Evolutionary conservation across 1,284 basidiomycete species (phyloP).

Genomic region (Thecaphora thlaspeos): DNA sequence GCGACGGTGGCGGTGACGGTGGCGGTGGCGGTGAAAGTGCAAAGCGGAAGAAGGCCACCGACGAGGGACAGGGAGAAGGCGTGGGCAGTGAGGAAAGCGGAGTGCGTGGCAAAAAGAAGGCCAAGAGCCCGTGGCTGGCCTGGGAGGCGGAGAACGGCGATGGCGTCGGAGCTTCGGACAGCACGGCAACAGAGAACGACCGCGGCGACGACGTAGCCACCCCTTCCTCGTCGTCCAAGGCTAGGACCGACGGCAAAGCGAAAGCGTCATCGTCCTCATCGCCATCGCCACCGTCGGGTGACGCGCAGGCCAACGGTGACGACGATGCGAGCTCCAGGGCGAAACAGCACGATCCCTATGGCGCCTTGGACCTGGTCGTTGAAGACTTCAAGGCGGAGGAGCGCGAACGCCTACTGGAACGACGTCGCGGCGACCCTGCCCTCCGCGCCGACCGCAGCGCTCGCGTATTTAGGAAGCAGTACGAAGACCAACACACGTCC

Average conservation of each 20-base stretch:
- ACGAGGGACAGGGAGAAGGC: not conserved
- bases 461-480: conserved; percentile 42
- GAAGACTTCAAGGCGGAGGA: conserved; percentile 47
- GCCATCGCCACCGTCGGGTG: not conserved
- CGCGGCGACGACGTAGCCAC: no score
- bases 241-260: not conserved
- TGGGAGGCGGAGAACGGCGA: not conserved
- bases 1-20: no score
- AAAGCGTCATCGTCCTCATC: not conserved
- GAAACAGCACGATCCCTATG: conserved; percentile 21
- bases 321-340: not conserved
- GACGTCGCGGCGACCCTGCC: conserved; percentile 43
- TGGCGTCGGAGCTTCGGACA: no score
- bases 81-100: not conserved
- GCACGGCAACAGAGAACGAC: not conserved
- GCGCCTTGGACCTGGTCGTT: conserved; percentile 42
- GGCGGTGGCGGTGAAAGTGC: not conserved
- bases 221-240: conserved; percentile 1
- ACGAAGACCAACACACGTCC: conserved; percentile 5
- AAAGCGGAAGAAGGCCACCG: conserved; percentile 3
- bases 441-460: conserved; percentile 36
- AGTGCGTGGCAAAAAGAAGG: conserved; percentile 1
- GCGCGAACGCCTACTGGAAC: conserved; percentile 36
- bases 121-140: not conserved
- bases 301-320: not conserved